A percentile compares a stretch with the other conserved stretches of the same genome.
Conservation (phyloP, 352 stramenopile genomes). For the Ophiocytium majus region DNA sequence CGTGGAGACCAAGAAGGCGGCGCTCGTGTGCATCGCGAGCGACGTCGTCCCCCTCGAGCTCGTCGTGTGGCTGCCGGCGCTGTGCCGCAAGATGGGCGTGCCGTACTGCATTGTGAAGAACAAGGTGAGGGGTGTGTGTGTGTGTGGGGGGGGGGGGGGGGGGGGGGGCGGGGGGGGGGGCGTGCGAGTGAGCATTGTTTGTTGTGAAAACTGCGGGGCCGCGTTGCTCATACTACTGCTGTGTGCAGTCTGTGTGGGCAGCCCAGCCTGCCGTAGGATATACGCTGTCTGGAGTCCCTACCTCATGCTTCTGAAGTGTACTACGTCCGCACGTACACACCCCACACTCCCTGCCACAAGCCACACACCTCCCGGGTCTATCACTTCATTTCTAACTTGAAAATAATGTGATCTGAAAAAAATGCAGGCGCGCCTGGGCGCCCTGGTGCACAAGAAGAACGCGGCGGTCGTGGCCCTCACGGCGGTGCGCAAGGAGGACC, state of each 20-base stretch:
- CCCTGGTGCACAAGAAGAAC: slow-evolving; percentile 98
- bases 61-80: slow-evolving; percentile 92
- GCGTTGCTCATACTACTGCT: no score
- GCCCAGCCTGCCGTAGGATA: no score
- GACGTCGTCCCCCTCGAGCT: slow-evolving; percentile 98
- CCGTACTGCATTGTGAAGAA: slow-evolving; percentile 99
- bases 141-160: no score
- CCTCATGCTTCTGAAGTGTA: no score
- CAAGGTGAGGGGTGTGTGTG: slow-evolving; percentile 75
- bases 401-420: neutral
- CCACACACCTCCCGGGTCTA: no score
- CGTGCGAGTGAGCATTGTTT: no score
- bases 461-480: slow-evolving; percentile 90
- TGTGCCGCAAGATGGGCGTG: slow-evolving; percentile 98
- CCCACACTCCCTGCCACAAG: no score
- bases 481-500: slow-evolving; percentile 95
- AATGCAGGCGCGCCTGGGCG: slow-evolving; percentile 85
- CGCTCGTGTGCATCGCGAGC: slow-evolving; percentile 97
- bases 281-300: no score
- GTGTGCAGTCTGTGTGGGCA: no score
- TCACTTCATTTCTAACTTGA: slow-evolving; percentile 7
- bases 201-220: no score
- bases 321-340: no score
- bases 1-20: slow-evolving; percentile 99
- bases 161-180: no score